Evolutionary conservation across 164 flowering plant genomes (phyloP).

Genomic region (Macadamia tetraphylla): DNA sequence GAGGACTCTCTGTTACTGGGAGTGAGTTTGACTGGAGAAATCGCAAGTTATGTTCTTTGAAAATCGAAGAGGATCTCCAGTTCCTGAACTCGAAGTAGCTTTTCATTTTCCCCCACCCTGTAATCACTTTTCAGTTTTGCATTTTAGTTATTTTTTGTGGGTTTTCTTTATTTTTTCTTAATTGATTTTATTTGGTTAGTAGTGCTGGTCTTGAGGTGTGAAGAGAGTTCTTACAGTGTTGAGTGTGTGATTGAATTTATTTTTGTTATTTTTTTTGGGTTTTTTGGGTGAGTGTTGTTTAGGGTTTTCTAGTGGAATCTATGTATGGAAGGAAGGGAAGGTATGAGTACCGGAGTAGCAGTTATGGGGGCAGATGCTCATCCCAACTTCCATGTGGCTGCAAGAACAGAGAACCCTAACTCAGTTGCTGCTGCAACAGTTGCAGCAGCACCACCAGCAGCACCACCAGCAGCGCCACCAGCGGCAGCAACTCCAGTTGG

Average conservation of each 20-base stretch:
- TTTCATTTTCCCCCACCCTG: neutral
- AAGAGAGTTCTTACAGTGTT: slow-evolving; percentile 3
- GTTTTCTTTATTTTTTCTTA: slow-evolving; percentile 1
- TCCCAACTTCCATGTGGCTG: slow-evolving; percentile 67
- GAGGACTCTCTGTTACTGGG: too few species aligned
- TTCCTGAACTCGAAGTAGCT: neutral
- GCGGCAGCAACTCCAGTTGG: too few species aligned
- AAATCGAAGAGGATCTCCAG: neutral
- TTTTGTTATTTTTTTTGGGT: neutral
- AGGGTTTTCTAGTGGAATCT: slow-evolving; percentile 15
- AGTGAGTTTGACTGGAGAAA: too few species aligned
- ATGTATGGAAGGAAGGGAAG: slow-evolving; percentile 59
- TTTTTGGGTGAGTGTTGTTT: slow-evolving; percentile 8
- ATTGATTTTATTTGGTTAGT: slow-evolving; percentile 16
- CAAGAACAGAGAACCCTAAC: slow-evolving; percentile 53
- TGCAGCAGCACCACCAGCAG: slow-evolving; percentile 5
- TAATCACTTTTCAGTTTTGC: neutral
- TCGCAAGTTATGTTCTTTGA: neutral
- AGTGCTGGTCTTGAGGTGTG: slow-evolving; percentile 8
- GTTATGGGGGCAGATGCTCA: slow-evolving; percentile 87
- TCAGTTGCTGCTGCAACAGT: slow-evolving; percentile 31
- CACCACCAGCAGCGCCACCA: too few species aligned
- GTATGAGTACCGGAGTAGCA: slow-evolving; percentile 53
- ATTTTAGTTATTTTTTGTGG: neutral
- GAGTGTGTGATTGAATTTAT: neutral